Evolutionary conservation across 345 rosid genomes (phyloP).

Genomic region (Dipteronia sinensis): DNA sequence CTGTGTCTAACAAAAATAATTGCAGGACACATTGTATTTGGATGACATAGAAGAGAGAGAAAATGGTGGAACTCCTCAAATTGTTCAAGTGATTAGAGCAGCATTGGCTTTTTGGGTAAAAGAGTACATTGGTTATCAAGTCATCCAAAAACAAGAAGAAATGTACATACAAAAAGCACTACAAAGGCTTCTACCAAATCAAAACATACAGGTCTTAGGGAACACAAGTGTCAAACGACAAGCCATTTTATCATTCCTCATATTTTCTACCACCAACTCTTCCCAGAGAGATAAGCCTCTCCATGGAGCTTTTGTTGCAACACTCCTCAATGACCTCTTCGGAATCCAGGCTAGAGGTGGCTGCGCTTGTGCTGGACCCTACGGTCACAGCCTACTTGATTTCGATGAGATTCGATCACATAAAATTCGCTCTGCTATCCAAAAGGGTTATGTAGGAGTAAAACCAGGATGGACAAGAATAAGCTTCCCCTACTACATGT

Average conservation of each 20-base stretch:
- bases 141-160: conserved; percentile 40
- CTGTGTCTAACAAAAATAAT: not conserved
- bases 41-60: conserved; percentile 59
- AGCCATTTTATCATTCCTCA: conserved; percentile 56
- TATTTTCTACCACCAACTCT: conserved; percentile 38
- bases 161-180: conserved; percentile 41
- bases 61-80: conserved; percentile 62
- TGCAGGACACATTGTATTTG: conserved; percentile 55
- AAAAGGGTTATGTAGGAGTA: conserved; percentile 45
- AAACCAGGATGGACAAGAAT: conserved; percentile 74
- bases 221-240: conserved; percentile 37
- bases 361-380: conserved; percentile 71
- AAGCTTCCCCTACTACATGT: conserved; percentile 72
- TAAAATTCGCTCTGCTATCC: conserved; percentile 41
- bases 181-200: conserved; percentile 42
- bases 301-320: conserved; percentile 54
- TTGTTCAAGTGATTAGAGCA: conserved; percentile 54
- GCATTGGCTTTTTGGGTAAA: conserved; percentile 64
- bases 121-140: conserved; percentile 40
- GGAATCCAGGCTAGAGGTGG: conserved; percentile 72
- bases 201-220: conserved; percentile 48
- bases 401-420: conserved; percentile 30
- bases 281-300: conserved; percentile 51
- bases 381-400: conserved; percentile 55
- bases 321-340: conserved; percentile 59